Percentiles rank a stretch among this genome's conserved stretches.
phyloP scores from a whole-genome alignment of 345 rosid species.

The Linum trigynum region DNA sequence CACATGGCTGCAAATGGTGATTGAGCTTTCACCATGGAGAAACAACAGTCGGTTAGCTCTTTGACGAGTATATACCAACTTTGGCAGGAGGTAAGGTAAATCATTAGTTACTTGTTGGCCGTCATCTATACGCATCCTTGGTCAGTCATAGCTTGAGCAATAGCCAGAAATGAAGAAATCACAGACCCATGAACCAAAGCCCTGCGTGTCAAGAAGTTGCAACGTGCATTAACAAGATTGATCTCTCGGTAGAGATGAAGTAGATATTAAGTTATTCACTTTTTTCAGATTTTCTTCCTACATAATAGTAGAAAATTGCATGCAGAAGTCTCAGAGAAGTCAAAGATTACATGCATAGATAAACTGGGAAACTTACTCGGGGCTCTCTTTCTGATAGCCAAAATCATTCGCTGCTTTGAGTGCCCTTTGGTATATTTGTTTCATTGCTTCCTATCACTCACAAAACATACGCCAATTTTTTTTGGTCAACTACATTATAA shows the following conservation, averaged over 20 bases:
- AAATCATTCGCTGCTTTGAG: constrained; percentile 89
- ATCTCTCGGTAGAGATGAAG: background rate
- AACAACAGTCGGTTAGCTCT: background rate
- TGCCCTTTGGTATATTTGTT: constrained; percentile 79
- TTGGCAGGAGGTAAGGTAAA: background rate
- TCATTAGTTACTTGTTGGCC: constrained; percentile 3
- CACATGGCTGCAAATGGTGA: no score
- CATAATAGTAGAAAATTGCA: no score
- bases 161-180: constrained; percentile 78
- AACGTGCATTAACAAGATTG: background rate
- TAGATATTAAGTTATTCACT: no score
- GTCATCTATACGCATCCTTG: constrained; percentile 84
- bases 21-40: no score
- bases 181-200: constrained; percentile 81
- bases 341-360: no score
- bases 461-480: constrained; percentile 1
- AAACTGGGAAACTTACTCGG: constrained; percentile 55
- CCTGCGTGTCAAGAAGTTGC: constrained; percentile 32
- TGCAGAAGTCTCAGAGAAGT: no score
- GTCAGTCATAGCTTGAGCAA: constrained; percentile 96
- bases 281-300: no score
- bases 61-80: constrained; percentile 1
- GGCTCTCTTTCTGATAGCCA: constrained; percentile 87
- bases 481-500: constrained; percentile 7
- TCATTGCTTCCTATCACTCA: constrained; percentile 78